Conservation (phyloP, 2,329 filamentous ascomycete genomes). For the Bipolaris zeicola region DNA sequence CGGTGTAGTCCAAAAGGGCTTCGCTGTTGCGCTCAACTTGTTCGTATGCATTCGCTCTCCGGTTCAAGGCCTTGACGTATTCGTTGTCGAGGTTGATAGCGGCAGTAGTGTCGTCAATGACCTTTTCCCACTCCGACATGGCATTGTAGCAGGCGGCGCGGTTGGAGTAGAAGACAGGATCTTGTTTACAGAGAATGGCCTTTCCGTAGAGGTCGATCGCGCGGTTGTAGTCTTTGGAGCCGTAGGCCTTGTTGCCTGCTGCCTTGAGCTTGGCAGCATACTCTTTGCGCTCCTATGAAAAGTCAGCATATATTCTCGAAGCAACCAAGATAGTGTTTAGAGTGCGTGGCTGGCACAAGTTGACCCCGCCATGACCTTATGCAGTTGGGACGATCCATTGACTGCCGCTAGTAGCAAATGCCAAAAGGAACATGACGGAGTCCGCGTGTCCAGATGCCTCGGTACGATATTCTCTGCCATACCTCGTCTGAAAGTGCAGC, state of each 20-base stretch:
- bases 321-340: no score
- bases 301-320: conserved; percentile 29
- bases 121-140: conserved; percentile 89
- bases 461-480: not conserved
- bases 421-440: not conserved
- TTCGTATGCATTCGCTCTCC: conserved; percentile 95
- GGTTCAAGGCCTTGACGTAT: conserved; percentile 97
- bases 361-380: not conserved
- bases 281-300: conserved; percentile 75
- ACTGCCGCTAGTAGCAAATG: not conserved
- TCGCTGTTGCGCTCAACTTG: conserved; percentile 90
- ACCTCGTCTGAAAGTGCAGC: conserved; percentile 52
- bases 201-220: conserved; percentile 95
- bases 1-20: conserved; percentile 94
- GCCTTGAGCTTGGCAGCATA: conserved; percentile 93
- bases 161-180: conserved; percentile 99
- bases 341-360: not conserved
- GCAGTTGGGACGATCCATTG: not conserved
- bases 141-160: conserved; percentile 97
- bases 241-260: conserved; percentile 94
- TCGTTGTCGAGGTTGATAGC: conserved; percentile 91
- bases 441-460: not conserved
- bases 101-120: conserved; percentile 94
- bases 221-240: conserved; percentile 87
- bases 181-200: conserved; percentile 94